Evolutionary conservation across 148 eudicot species (phyloP).

Genomic region (Diospyros lotus): DNA sequence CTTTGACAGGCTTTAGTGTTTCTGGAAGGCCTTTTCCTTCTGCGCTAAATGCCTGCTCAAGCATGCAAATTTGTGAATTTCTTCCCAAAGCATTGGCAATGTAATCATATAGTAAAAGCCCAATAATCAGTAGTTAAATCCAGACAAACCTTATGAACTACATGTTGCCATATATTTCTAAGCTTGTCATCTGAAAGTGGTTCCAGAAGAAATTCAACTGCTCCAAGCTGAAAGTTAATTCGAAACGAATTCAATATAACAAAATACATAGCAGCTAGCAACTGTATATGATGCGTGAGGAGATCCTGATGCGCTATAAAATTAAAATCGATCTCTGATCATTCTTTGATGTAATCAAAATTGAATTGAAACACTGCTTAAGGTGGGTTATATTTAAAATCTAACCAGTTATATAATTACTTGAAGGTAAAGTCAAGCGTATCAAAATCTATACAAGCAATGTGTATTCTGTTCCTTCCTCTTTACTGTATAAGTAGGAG

Average conservation of each 20-base stretch:
- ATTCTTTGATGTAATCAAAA: not conserved
- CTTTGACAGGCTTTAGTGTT: slow-evolving; percentile 42
- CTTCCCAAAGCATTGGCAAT: not conserved
- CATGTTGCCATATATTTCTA: slow-evolving; percentile 85
- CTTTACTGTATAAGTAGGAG: not conserved
- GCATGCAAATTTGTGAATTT: slow-evolving; percentile 3
- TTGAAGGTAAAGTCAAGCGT: not conserved
- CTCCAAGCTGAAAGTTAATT: slow-evolving; percentile 59
- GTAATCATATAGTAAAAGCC: not conserved
- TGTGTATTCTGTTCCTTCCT: not conserved
- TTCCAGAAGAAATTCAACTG: slow-evolving; percentile 71
- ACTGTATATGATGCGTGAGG: not conserved
- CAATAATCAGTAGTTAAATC: not conserved
- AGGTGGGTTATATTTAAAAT: slow-evolving; percentile 1
- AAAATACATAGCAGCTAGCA: not conserved
- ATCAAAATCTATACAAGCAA: not conserved
- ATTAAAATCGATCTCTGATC: not conserved
- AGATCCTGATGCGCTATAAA: not conserved
- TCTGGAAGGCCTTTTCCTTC: slow-evolving; percentile 47
- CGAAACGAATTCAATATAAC: not conserved
- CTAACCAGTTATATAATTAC: not conserved
- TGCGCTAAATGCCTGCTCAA: slow-evolving; percentile 59
- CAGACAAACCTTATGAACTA: slow-evolving; percentile 61
- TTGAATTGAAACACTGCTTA: not conserved
- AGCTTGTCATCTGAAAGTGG: slow-evolving; percentile 80